A percentile compares a stretch with the other conserved stretches of the same genome.
phyloP scores from a whole-genome alignment of 257 asterid species.

The Schizonepeta tenuifolia region DNA sequence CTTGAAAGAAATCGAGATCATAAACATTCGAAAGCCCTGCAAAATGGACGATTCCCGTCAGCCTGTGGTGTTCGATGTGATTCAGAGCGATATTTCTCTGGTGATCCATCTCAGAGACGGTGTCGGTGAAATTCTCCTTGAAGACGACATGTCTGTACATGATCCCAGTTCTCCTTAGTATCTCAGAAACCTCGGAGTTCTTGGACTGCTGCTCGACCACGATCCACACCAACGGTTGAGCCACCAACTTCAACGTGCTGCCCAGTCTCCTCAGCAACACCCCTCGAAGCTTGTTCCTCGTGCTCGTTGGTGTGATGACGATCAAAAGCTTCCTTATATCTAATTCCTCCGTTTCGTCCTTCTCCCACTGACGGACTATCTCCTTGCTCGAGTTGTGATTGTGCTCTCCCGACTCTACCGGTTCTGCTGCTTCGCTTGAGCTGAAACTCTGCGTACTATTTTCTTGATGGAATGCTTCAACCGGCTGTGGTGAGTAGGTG shows the following conservation, averaged over 20 bases:
- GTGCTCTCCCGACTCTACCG: slow-evolving; percentile 24
- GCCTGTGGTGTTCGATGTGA: slow-evolving; percentile 87
- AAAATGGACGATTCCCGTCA: slow-evolving; percentile 89
- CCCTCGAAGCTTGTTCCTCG: slow-evolving; percentile 43
- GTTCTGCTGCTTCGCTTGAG: slow-evolving; percentile 38
- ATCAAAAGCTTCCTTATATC: slow-evolving; percentile 55
- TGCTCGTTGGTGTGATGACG: slow-evolving; percentile 76
- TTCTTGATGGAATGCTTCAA: slow-evolving; percentile 43
- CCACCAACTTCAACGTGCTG: slow-evolving; percentile 71
- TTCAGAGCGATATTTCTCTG: slow-evolving; percentile 82
- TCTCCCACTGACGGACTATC: slow-evolving; percentile 14
- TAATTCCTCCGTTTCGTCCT: slow-evolving; percentile 26
- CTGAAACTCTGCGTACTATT: slow-evolving; percentile 30
- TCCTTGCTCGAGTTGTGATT: neutral
- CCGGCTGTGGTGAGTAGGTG: slow-evolving; percentile 52
- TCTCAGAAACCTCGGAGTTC: slow-evolving; percentile 61
- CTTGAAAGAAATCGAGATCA: slow-evolving; percentile 81
- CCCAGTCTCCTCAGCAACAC: slow-evolving; percentile 63
- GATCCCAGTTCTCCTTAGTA: slow-evolving; percentile 69
- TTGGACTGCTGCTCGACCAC: slow-evolving; percentile 74
- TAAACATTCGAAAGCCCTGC: slow-evolving; percentile 78
- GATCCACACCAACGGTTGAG: slow-evolving; percentile 81
- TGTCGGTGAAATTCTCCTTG: slow-evolving; percentile 78
- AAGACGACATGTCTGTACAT: slow-evolving; percentile 87
- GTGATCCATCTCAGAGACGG: slow-evolving; percentile 68